A percentile compares a stretch with the other conserved stretches of the same genome.
Conservation (phyloP, 805 yeast genomes). For the Candida khao-thaluensis region DNA sequence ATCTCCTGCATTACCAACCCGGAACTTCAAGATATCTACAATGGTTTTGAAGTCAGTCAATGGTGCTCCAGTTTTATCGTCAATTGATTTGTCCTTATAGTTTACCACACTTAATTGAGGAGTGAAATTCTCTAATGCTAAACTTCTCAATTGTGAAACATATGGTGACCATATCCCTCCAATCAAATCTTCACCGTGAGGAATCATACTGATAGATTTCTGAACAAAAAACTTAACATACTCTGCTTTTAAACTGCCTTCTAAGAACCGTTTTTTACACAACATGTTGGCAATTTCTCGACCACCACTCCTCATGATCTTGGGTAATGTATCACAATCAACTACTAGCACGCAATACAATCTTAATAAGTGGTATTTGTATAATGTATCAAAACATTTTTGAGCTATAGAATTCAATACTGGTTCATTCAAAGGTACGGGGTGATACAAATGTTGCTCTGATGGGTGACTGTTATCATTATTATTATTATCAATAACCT, state of each 20-base stretch:
- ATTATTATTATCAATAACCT: conserved; percentile 26
- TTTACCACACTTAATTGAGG: conserved; percentile 82
- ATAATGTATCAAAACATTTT: conserved; percentile 42
- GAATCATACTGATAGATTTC: conserved; percentile 60
- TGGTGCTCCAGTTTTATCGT: conserved; percentile 73
- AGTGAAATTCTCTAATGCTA: conserved; percentile 61
- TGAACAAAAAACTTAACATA: conserved; percentile 77
- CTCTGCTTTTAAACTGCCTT: conserved; percentile 75
- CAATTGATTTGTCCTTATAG: conserved; percentile 69
- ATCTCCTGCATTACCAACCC: conserved; percentile 73
- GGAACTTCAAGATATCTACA: conserved; percentile 71
- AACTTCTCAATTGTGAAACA: conserved; percentile 62
- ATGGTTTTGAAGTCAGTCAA: conserved; percentile 71
- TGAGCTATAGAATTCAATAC: conserved; percentile 44
- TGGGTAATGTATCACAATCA: conserved; percentile 77
- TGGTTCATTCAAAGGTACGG: conserved; percentile 44
- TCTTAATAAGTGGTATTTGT: conserved; percentile 62
- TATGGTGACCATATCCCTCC: conserved; percentile 88
- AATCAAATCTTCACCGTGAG: conserved; percentile 69
- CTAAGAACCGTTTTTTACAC: conserved; percentile 71
- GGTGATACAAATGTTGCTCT: conserved; percentile 25
- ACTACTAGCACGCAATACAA: conserved; percentile 81
- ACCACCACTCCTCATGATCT: conserved; percentile 81
- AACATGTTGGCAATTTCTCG: conserved; percentile 90
- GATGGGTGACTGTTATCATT: conserved; percentile 16